phyloP scores from a whole-genome alignment of 345 rosid genomes.

The Eucalyptus albens region DNA sequence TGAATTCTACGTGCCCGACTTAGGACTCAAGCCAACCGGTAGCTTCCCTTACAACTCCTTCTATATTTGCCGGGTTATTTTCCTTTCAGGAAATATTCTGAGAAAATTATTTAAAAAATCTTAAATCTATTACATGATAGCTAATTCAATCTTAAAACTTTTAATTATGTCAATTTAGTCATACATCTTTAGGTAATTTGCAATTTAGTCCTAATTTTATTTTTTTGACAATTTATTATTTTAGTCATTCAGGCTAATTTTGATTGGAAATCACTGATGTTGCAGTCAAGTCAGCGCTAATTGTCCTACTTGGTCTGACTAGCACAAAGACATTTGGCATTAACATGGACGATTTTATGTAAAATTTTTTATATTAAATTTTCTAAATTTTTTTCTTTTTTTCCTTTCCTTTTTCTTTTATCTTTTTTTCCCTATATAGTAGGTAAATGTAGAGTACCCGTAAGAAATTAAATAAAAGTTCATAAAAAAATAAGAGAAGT shows the following conservation, averaged over 20 bases:
- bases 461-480: too few relatives aligned
- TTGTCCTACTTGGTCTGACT: too few relatives aligned
- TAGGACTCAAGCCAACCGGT: background rate
- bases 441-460: background rate
- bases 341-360: accelerated
- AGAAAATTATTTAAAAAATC: too few relatives aligned
- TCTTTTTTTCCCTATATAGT: background rate
- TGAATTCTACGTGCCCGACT: background rate
- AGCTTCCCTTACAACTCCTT: background rate
- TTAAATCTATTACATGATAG: accelerated
- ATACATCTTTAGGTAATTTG: background rate
- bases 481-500: too few relatives aligned
- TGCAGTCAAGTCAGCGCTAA: accelerated
- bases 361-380: too few relatives aligned
- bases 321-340: accelerated
- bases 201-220: too few relatives aligned
- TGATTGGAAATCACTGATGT: accelerated
- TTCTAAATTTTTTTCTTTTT: too few relatives aligned
- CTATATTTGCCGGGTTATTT: background rate
- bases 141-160: too few relatives aligned
- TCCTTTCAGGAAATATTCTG: background rate
- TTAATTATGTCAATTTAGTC: too few relatives aligned
- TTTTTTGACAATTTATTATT: too few relatives aligned
- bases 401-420: background rate
- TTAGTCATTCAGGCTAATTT: too few relatives aligned